These are phyloP conservation scores for Neurospora sp. DNA, from an alignment of 495 filamentous ascomycete species.

Conservation along the genomic window DNA sequence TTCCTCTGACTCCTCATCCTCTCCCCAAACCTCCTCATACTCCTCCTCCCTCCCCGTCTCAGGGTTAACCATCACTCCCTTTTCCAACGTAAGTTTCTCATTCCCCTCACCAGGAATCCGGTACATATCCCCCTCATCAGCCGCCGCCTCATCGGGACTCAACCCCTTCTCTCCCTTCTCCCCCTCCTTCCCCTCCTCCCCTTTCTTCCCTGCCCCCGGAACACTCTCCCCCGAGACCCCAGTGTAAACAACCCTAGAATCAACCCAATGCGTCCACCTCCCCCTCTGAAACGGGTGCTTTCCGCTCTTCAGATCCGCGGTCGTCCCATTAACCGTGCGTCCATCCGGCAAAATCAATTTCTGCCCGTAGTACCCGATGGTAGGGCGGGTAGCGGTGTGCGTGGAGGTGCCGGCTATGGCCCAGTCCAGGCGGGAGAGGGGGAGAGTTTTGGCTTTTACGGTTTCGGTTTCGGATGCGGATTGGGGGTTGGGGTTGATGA, in stretches of 20 bases:
- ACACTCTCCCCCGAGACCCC: too few relatives aligned
- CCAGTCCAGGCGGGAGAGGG: slow-evolving; percentile 30
- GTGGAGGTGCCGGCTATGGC: slow-evolving; percentile 44
- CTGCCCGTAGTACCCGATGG: background rate
- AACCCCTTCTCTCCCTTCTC: too few relatives aligned
- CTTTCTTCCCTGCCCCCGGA: too few relatives aligned
- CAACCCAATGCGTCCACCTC: slow-evolving; percentile 44
- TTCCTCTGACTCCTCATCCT: slow-evolving; percentile 34
- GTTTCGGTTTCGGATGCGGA: background rate
- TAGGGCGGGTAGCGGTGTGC: background rate
- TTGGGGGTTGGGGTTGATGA: background rate
- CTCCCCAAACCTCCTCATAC: slow-evolving; percentile 48
- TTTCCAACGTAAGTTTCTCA: slow-evolving; percentile 33
- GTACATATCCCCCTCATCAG: slow-evolving; percentile 44
- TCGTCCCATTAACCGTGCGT: background rate
- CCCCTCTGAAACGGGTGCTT: background rate
- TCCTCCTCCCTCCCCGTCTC: slow-evolving; percentile 28
- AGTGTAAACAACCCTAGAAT: slow-evolving; percentile 35
- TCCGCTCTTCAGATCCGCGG: background rate
- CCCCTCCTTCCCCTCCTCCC: too few relatives aligned
- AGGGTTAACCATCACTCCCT: slow-evolving; percentile 39
- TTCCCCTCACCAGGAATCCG: slow-evolving; percentile 21
- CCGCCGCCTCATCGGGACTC: slow-evolving; percentile 14
- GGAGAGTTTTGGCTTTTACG: background rate
- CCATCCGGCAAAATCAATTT: background rate